These are phyloP conservation scores for Cymbopogon citratus DNA, from an alignment of 176 grass and related monocot species.

Conservation along the genomic window DNA sequence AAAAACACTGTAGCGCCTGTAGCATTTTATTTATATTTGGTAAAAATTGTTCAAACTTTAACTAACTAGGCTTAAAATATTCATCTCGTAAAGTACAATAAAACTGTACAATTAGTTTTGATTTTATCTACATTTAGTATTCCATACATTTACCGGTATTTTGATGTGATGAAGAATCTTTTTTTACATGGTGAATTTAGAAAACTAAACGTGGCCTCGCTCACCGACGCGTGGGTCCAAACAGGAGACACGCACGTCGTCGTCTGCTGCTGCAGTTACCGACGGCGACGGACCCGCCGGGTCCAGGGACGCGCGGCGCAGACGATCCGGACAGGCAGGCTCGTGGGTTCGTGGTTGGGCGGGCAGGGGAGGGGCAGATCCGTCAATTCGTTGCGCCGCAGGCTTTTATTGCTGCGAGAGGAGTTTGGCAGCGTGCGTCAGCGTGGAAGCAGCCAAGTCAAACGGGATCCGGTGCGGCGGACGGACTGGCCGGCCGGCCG, in stretches of 20 bases:
- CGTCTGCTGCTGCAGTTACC: background rate
- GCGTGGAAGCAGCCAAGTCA: background rate
- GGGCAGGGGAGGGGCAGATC: background rate
- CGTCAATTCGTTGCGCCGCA: background rate
- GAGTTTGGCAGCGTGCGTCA: background rate
- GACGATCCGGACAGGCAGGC: background rate
- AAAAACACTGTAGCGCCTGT: too few relatives aligned
- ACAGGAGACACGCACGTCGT: background rate
- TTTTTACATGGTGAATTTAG: too few relatives aligned
- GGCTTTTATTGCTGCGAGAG: background rate
- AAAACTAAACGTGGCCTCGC: too few relatives aligned
- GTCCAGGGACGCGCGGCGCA: background rate
- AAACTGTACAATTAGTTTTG: too few relatives aligned
- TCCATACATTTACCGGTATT: too few relatives aligned
- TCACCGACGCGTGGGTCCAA: background rate
- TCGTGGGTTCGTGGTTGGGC: background rate
- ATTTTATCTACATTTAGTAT: too few relatives aligned
- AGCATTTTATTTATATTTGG: too few relatives aligned
- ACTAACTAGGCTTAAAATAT: too few relatives aligned
- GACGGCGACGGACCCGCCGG: conserved; percentile 1
- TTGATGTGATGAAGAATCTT: too few relatives aligned
- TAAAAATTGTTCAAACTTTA: too few relatives aligned
- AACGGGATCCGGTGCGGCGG: background rate
- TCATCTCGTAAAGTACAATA: too few relatives aligned
- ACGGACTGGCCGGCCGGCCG: background rate